A percentile compares a stretch with the other conserved stretches of the same genome.
phyloP scores from a whole-genome alignment of 805 yeast species.

The Candida krabiensis region DNA sequence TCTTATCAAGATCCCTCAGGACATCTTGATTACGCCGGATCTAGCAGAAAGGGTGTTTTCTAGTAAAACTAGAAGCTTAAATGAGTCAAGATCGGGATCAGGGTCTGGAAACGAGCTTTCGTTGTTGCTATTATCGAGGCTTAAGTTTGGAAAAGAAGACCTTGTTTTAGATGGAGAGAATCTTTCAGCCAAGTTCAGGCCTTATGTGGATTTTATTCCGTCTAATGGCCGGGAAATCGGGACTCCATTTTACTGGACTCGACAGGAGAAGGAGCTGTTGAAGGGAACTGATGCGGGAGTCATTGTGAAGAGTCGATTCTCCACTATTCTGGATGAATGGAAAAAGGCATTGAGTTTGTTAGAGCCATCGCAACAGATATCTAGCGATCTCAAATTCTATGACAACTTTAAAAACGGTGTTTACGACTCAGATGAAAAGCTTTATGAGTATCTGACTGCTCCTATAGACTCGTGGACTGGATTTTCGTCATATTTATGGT shows the following conservation, averaged over 20 bases:
- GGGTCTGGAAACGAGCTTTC: slow-evolving; percentile 33
- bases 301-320: slow-evolving; percentile 48
- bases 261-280: slow-evolving; percentile 48
- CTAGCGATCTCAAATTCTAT: slow-evolving; percentile 29
- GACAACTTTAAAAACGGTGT: slow-evolving; percentile 16
- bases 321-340: slow-evolving; percentile 62
- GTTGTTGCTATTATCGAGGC: slow-evolving; percentile 41
- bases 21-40: slow-evolving; percentile 37
- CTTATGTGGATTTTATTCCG: slow-evolving; percentile 54
- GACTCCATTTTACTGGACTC: slow-evolving; percentile 70
- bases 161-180: slow-evolving; percentile 15
- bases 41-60: slow-evolving; percentile 34
- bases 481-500: slow-evolving; percentile 75
- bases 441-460: background rate
- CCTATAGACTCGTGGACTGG: slow-evolving; percentile 50
- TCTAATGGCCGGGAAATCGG: slow-evolving; percentile 37
- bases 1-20: slow-evolving; percentile 39
- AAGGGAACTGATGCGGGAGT: slow-evolving; percentile 71
- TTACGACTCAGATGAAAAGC: background rate
- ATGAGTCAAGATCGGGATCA: too few relatives aligned
- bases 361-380: slow-evolving; percentile 10
- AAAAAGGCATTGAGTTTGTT: slow-evolving; percentile 25
- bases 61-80: too few relatives aligned
- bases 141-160: slow-evolving; percentile 36
- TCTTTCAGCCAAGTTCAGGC: slow-evolving; percentile 31